A percentile compares a stretch with the other conserved stretches of the same genome.
Evolutionary conservation across 768 basidiomycete species (phyloP).

Genomic region (Leccinum incarnatum): DNA sequence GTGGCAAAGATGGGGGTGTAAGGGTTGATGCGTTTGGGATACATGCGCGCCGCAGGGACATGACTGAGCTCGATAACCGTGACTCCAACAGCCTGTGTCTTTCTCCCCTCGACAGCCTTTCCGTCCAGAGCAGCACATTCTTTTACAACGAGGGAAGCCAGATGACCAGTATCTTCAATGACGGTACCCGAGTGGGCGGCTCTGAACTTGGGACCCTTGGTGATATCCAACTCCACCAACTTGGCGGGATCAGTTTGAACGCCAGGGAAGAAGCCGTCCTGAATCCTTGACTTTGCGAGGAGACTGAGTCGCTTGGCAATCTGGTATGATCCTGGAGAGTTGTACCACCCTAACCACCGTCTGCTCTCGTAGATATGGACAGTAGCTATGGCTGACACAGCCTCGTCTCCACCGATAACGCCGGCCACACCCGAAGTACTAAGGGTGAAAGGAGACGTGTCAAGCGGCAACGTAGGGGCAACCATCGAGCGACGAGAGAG

Average conservation of each 20-base stretch:
- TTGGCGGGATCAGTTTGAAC: conserved; percentile 31
- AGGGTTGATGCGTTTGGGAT: conserved; percentile 18
- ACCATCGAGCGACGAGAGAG: conserved; percentile 16
- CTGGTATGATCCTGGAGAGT: conserved; percentile 36
- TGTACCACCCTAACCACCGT: conserved; percentile 38
- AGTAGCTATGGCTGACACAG: conserved; percentile 37
- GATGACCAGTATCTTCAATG: conserved; percentile 31
- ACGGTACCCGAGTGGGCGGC: conserved; percentile 33
- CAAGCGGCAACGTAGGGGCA: conserved; percentile 10
- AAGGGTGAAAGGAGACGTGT: conserved; percentile 24
- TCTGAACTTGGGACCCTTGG: conserved; percentile 32
- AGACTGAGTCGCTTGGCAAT: conserved; percentile 34
- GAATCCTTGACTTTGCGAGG: conserved; percentile 34
- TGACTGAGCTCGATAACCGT: conserved; percentile 28
- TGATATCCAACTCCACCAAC: conserved; percentile 31
- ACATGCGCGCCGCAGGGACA: conserved; percentile 16
- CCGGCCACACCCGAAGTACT: conserved; percentile 36
- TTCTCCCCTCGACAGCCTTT: conserved; percentile 22
- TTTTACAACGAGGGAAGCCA: conserved; percentile 30
- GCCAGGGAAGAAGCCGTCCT: conserved; percentile 35
- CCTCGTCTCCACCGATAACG: conserved; percentile 38
- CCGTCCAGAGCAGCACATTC: conserved; percentile 17
- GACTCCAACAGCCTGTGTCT: conserved; percentile 23
- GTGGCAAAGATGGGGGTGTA: conserved; percentile 27
- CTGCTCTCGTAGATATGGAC: conserved; percentile 35